Percentiles rank a stretch among this genome's conserved stretches.
phyloP scores from a whole-genome alignment of 2,329 filamentous ascomycete genomes.

The Trichoderma sp. region DNA sequence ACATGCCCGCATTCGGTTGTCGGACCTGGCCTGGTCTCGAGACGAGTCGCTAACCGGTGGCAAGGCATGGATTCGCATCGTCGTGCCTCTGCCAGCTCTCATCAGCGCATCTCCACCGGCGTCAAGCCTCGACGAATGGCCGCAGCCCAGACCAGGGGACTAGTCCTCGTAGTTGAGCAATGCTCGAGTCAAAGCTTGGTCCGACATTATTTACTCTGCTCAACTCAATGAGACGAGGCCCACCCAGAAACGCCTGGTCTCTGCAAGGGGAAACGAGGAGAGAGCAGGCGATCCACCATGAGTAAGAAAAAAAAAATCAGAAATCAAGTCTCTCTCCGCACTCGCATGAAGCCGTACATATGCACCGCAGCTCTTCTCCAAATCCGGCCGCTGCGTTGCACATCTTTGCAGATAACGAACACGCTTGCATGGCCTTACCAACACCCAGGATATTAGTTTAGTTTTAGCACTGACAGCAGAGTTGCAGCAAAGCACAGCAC shows the following conservation, averaged over 20 bases:
- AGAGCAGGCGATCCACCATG: not conserved
- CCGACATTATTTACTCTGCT: not conserved
- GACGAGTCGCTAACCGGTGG: constrained; percentile 12
- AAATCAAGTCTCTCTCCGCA: constrained; percentile 4
- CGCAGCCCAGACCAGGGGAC: not conserved
- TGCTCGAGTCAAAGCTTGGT: constrained; percentile 24
- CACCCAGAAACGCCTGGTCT: not conserved
- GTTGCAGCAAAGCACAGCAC: not conserved
- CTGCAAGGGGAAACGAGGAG: constrained; percentile 9
- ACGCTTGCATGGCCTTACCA: not conserved
- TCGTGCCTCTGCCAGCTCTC: constrained; percentile 10
- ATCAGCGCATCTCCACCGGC: constrained; percentile 5
- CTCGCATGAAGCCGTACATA: not conserved
- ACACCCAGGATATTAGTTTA: not conserved
- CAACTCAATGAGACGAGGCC: constrained; percentile 13
- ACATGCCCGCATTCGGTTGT: constrained; percentile 8
- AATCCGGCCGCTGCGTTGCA: not conserved
- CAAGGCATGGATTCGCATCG: not conserved
- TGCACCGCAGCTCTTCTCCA: constrained; percentile 1
- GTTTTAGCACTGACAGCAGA: not conserved
- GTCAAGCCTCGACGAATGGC: not conserved
- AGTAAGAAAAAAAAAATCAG: not conserved
- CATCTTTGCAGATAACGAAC: not conserved
- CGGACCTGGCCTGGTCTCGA: constrained; percentile 1
- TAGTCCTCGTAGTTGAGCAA: constrained; percentile 4